Conservation (phyloP, 2,329 filamentous ascomycete species). For the Pestalotiopsis sp. region DNA sequence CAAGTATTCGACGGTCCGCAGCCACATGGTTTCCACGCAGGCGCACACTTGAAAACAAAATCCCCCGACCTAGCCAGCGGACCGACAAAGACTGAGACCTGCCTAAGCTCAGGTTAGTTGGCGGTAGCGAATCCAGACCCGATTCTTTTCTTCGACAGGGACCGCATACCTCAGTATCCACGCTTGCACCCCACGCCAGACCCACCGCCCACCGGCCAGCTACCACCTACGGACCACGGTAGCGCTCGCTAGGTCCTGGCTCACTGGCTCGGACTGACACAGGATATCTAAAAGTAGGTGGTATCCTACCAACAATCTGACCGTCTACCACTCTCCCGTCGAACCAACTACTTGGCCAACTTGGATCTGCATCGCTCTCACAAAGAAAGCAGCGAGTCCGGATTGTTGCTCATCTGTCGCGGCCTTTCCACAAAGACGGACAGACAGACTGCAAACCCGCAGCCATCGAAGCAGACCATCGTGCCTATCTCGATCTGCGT, state of each 20-base stretch:
- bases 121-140: background rate
- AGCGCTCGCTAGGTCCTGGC: background rate
- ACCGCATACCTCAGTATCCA: background rate
- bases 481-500: constrained; percentile 18
- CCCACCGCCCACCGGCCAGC: background rate
- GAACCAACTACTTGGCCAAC: background rate
- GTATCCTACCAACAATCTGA: background rate
- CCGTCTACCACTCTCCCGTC: background rate
- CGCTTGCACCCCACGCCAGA: background rate
- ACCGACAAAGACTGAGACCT: background rate
- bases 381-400: background rate
- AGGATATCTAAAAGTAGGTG: background rate
- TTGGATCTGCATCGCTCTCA: background rate
- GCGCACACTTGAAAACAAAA: background rate
- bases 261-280: background rate
- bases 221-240: background rate
- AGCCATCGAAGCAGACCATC: constrained; percentile 6
- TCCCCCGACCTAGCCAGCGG: background rate
- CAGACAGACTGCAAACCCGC: constrained; percentile 14
- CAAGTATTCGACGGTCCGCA: background rate
- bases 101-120: background rate
- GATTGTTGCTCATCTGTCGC: background rate
- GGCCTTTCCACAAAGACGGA: background rate
- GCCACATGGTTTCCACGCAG: background rate
- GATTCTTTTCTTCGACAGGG: background rate